phyloP scores from a whole-genome alignment of 345 rosid genomes.

The Leavenworthia alabamica region DNA sequence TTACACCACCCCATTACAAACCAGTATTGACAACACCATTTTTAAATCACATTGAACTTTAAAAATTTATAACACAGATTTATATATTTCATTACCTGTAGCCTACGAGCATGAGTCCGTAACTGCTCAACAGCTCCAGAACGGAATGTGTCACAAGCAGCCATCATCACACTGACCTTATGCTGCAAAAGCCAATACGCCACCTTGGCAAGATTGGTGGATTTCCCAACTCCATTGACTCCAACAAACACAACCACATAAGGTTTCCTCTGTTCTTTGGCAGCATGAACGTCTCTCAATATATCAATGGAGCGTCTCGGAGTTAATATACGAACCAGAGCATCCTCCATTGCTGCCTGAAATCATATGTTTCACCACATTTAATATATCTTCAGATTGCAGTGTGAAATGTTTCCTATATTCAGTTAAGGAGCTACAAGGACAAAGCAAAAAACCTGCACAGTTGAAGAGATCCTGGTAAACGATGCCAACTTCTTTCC shows the following conservation, averaged over 20 bases:
- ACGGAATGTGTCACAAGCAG: constrained; percentile 98
- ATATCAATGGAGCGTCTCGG: constrained; percentile 97
- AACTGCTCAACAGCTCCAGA: constrained; percentile 99
- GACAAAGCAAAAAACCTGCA: constrained; percentile 54
- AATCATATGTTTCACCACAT: constrained; percentile 20
- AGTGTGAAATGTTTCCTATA: background rate
- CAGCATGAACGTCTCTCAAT: constrained; percentile 85
- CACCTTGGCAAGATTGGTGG: constrained; percentile 95
- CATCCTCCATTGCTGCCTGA: constrained; percentile 97
- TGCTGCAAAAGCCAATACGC: constrained; percentile 99
- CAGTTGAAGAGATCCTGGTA: constrained; percentile 93
- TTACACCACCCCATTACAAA: background rate
- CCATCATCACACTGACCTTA: constrained; percentile 90
- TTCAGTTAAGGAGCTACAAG: background rate
- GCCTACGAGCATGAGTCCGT: constrained; percentile 93
- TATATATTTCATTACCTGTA: constrained; percentile 48
- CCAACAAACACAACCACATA: constrained; percentile 96
- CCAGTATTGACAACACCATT: background rate
- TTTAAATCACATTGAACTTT: background rate
- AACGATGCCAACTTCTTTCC: constrained; percentile 95
- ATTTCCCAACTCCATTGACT: constrained; percentile 98
- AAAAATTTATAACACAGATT: background rate
- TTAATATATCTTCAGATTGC: constrained; percentile 2
- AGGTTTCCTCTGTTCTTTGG: constrained; percentile 87
- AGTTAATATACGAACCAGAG: constrained; percentile 91